phyloP scores from a whole-genome alignment of 129 eudicot species.

The Lactuca saligna region DNA sequence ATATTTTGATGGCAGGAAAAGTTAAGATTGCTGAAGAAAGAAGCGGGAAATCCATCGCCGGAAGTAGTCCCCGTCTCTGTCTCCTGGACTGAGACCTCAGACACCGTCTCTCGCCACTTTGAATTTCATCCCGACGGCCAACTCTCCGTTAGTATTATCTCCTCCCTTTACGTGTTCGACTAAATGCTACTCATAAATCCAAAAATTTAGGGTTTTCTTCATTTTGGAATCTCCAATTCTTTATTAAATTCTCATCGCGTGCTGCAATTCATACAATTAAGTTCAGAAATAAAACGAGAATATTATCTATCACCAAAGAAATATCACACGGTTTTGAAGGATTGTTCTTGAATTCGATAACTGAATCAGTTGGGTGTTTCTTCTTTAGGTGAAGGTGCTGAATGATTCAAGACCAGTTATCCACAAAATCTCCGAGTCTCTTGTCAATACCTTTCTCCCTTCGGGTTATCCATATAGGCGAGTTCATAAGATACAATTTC shows the following conservation, averaged over 20 bases:
- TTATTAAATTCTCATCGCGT: background rate
- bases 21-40: conserved; percentile 42
- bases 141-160: conserved; percentile 47
- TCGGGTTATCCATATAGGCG: conserved; percentile 97
- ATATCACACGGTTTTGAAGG: background rate
- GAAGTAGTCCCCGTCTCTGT: conserved; percentile 35
- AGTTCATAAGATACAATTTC: conserved; percentile 6
- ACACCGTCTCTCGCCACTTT: conserved; percentile 58
- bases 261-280: background rate
- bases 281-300: background rate
- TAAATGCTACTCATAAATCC: conserved; percentile 16
- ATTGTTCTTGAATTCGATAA: background rate
- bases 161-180: conserved; percentile 15
- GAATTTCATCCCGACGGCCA: conserved; percentile 57
- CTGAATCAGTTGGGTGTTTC: background rate
- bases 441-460: conserved; percentile 80
- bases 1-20: conserved; percentile 36
- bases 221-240: background rate
- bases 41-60: conserved; percentile 30
- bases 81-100: conserved; percentile 72
- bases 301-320: background rate
- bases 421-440: conserved; percentile 64
- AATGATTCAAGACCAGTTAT: conserved; percentile 75
- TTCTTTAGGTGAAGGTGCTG: conserved; percentile 58
- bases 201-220: background rate